Evolutionary conservation across 2,329 filamentous ascomycete genomes (phyloP).

Genomic region (Fusarium sacchari): DNA sequence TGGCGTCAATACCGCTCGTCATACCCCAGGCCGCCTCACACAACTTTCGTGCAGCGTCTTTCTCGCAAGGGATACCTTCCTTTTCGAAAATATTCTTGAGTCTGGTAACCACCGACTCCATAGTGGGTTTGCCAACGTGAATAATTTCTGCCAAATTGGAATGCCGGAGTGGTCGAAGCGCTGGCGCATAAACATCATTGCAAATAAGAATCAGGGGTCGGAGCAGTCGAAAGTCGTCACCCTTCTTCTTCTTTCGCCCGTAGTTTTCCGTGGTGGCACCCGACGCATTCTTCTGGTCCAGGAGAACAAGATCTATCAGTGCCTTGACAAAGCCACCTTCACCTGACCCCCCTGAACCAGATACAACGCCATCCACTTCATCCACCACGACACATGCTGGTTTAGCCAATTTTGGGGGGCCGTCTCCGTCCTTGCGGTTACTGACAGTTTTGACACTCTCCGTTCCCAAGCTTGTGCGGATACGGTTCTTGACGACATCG

Average conservation of each 20-base stretch:
- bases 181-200: constrained; percentile 95
- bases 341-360: constrained; percentile 78
- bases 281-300: constrained; percentile 81
- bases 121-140: constrained; percentile 86
- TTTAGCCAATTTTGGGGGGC: constrained; percentile 75
- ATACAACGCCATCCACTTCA: constrained; percentile 93
- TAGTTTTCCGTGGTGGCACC: constrained; percentile 38
- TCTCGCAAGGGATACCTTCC: constrained; percentile 88
- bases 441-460: constrained; percentile 87
- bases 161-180: constrained; percentile 85
- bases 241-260: constrained; percentile 72
- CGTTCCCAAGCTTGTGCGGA: constrained; percentile 90
- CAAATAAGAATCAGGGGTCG: constrained; percentile 93
- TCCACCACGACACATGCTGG: constrained; percentile 96
- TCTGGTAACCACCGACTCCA: constrained; percentile 85
- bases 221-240: constrained; percentile 86
- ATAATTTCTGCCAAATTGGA: constrained; percentile 88
- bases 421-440: constrained; percentile 65
- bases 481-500: constrained; percentile 89
- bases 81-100: constrained; percentile 87
- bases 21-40: constrained; percentile 88
- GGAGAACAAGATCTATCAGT: constrained; percentile 85
- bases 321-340: constrained; percentile 97
- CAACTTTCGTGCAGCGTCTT: constrained; percentile 85
- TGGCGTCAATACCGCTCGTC: constrained; percentile 74